A percentile compares a stretch with the other conserved stretches of the same genome.
phyloP scores from a whole-genome alignment of 2,329 filamentous ascomycete genomes.

The Aaosphaeria arxii region DNA sequence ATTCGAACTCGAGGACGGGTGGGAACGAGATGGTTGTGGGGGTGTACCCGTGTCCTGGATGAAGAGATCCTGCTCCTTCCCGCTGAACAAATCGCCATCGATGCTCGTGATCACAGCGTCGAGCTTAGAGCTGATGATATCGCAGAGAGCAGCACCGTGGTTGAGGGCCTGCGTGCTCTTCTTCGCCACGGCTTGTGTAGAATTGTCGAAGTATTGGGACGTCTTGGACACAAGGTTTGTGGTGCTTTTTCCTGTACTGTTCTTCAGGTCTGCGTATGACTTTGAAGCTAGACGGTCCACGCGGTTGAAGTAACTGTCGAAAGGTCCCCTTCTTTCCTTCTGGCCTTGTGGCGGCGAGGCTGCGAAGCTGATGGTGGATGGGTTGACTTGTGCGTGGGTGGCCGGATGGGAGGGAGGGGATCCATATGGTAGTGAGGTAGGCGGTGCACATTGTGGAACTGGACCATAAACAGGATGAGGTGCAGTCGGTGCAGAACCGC shows the following conservation, averaged over 20 bases:
- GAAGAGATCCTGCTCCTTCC: constrained; percentile 52
- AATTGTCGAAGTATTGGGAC: constrained; percentile 26
- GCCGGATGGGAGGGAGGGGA: not conserved
- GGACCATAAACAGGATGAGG: not conserved
- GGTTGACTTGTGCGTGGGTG: not conserved
- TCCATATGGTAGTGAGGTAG: not conserved
- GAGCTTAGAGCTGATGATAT: constrained; percentile 61
- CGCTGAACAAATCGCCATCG: constrained; percentile 59
- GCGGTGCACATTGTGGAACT: not conserved
- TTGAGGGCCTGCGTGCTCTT: constrained; percentile 38
- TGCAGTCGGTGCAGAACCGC: not conserved
- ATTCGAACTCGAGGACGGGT: constrained; percentile 1
- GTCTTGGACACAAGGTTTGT: constrained; percentile 15
- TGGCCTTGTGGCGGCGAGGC: not conserved
- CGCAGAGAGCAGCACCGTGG: constrained; percentile 48
- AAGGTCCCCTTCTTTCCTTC: not conserved
- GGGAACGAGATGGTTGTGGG: not conserved
- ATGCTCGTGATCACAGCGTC: constrained; percentile 70
- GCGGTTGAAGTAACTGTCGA: constrained; percentile 7
- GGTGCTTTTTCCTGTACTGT: constrained; percentile 22
- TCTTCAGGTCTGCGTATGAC: constrained; percentile 24
- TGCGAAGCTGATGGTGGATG: not conserved
- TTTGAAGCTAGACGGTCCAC: constrained; percentile 26
- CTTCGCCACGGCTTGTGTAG: constrained; percentile 24
- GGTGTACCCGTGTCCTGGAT: not conserved